Percentiles rank a stretch among this genome's conserved stretches.
Evolutionary conservation across 2,329 filamentous ascomycete species (phyloP).

Genomic region (Fusarium scirpi): DNA sequence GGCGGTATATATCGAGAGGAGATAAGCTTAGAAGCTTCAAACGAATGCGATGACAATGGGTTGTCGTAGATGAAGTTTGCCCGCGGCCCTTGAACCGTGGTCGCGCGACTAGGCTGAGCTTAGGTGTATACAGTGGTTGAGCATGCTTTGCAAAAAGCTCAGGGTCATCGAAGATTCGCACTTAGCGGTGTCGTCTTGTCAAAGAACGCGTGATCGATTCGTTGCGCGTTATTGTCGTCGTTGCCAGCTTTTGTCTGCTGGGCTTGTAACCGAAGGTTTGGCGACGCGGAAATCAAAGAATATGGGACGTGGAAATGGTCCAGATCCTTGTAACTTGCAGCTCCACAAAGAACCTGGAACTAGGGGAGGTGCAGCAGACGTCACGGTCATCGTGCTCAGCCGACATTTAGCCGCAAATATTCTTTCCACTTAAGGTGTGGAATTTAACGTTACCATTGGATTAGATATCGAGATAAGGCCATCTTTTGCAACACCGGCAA

Average conservation of each 20-base stretch:
- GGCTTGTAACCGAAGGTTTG: slow-evolving; percentile 40
- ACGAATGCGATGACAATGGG: slow-evolving; percentile 13
- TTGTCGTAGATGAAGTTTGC: slow-evolving; percentile 35
- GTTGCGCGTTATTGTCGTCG: slow-evolving; percentile 22
- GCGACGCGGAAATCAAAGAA: slow-evolving; percentile 45
- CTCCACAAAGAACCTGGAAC: slow-evolving; percentile 34
- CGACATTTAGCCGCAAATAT: slow-evolving; percentile 45
- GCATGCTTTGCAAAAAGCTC: slow-evolving; percentile 48
- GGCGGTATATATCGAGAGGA: not conserved
- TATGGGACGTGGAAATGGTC: slow-evolving; percentile 40
- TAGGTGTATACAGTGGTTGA: slow-evolving; percentile 42
- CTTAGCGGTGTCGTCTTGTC: slow-evolving; percentile 9
- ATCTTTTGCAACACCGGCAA: slow-evolving; percentile 15
- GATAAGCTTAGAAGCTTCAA: slow-evolving; percentile 22
- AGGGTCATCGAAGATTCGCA: slow-evolving; percentile 14
- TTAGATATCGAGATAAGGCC: slow-evolving; percentile 23
- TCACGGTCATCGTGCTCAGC: slow-evolving; percentile 36
- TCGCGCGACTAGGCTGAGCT: slow-evolving; percentile 51
- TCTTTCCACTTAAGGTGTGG: slow-evolving; percentile 34
- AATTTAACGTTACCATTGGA: slow-evolving; percentile 16
- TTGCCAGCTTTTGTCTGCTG: slow-evolving; percentile 16
- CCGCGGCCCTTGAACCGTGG: slow-evolving; percentile 40
- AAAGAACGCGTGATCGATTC: slow-evolving; percentile 5
- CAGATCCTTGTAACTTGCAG: slow-evolving; percentile 42
- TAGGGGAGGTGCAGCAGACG: slow-evolving; percentile 37